Evolutionary conservation across 257 asterid genomes (phyloP), one percentile per base, ranked within the genome.

Genomic region (Sherardia arvensis): DNA sequence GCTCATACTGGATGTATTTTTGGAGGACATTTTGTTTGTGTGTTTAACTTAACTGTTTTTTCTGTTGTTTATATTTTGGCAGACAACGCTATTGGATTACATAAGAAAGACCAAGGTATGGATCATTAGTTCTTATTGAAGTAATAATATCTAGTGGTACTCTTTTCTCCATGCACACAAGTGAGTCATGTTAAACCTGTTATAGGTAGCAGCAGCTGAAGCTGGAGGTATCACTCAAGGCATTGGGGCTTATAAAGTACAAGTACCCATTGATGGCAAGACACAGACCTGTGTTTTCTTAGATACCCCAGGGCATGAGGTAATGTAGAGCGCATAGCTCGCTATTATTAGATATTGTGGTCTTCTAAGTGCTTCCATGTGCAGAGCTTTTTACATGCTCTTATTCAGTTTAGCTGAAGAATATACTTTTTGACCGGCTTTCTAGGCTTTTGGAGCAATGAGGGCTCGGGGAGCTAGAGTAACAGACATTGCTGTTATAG

Each of bases 231-330:
- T 87, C 68, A 93, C 99, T 49, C 99, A 93, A 80, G 99, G 96
- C 67, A 93, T 93, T 47, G 99, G 99, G 73, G 99, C 99, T 53
- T 93, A 93, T 74, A 86, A 82, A 83, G 97, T 87, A 70, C 85
- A 85, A 80, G 84, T 93, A 70, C 95, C 95, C 75, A 61, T 84
- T 40, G 97, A 93, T 70, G 91, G 97, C 61, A 90, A 82, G 77
- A 78, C 65, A 45, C 94, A 90, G 64, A 83, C 91, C 40, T 87
- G 96, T 74, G 99, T 93, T 69, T 93, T 93, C 69, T 95, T 93
- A 71, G 99, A 93, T 73, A 93, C 99, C 66, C 99, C 99, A 25
- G 99, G 99, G 66, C 99, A 93, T 30, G 94, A 93, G 97, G 99
- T 90, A 83, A 73, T 56, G 64, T 56, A n/a, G 48, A 26, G 3